A percentile compares a stretch with the other conserved stretches of the same genome.
These are phyloP conservation scores for Phaeomoniella chlamydospora DNA, from an alignment of 2,329 filamentous ascomycete genomes.

Conservation along the genomic window DNA sequence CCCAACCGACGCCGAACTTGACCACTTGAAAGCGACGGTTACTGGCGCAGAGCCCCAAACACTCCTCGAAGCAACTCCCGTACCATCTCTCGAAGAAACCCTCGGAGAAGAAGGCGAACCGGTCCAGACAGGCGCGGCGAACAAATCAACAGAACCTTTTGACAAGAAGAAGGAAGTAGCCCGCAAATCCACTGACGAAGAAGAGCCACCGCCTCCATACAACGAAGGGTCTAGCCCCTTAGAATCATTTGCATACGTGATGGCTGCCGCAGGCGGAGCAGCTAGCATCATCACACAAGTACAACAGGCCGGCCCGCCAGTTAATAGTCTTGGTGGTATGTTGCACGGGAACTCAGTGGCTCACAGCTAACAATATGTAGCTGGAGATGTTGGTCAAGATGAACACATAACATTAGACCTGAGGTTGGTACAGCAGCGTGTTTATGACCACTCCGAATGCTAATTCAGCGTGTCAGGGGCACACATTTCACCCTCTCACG, in stretches of 20 bases:
- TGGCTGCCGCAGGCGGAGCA: constrained; percentile 93
- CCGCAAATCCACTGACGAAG: constrained; percentile 60
- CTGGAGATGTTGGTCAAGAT: constrained; percentile 11
- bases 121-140: constrained; percentile 49
- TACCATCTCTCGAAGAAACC: constrained; percentile 34
- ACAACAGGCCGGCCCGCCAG: constrained; percentile 77
- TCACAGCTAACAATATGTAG: constrained; percentile 1
- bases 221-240: constrained; percentile 89
- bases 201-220: constrained; percentile 90
- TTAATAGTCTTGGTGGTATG: constrained; percentile 78
- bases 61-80: constrained; percentile 35
- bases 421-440: constrained; percentile 7
- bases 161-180: constrained; percentile 66
- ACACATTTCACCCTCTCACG: constrained; percentile 86
- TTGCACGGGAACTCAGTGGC: no score
- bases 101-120: constrained; percentile 28
- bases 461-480: no score
- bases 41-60: constrained; percentile 32
- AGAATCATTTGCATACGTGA: constrained; percentile 85
- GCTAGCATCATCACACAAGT: constrained; percentile 99
- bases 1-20: constrained; percentile 23
- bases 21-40: constrained; percentile 24
- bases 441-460: no score
- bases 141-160: constrained; percentile 68
- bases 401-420: constrained; percentile 14